Conservation (phyloP, 2,329 filamentous ascomycete species). For the Parafenestella ontariensis region DNA sequence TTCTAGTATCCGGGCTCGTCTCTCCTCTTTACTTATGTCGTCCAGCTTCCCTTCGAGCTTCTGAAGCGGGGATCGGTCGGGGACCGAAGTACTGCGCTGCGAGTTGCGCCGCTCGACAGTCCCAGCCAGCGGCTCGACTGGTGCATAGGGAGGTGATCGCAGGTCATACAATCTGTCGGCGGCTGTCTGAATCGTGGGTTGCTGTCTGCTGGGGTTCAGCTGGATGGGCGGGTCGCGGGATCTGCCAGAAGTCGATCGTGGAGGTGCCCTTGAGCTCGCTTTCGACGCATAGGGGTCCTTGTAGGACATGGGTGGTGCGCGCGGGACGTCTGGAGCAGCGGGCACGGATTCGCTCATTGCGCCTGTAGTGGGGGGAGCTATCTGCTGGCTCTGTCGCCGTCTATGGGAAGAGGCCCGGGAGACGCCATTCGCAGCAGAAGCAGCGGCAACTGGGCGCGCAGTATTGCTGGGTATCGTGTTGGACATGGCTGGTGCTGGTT, state of each 20-base stretch:
- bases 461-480: conserved; percentile 38
- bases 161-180: conserved; percentile 41
- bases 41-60: conserved; percentile 89
- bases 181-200: conserved; percentile 42
- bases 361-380: conserved; percentile 34
- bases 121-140: conserved; percentile 37
- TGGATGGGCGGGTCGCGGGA: conserved; percentile 45
- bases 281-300: conserved; percentile 48
- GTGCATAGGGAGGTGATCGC: conserved; percentile 40
- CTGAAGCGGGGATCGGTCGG: conserved; percentile 88
- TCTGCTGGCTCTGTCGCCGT: conserved; percentile 42
- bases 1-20: conserved; percentile 81
- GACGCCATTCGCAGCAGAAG: conserved; percentile 25
- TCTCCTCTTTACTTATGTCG: conserved; percentile 95
- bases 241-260: conserved; percentile 35
- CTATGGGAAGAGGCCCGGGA: conserved; percentile 35
- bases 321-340: conserved; percentile 67
- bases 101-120: conserved; percentile 32
- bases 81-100: conserved; percentile 64
- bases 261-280: conserved; percentile 27
- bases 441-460: conserved; percentile 30
- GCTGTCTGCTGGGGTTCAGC: conserved; percentile 43
- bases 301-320: conserved; percentile 56
- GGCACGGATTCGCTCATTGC: conserved; percentile 34
- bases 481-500: conserved; percentile 21